Evolutionary conservation across 208 protist genomes (phyloP), one percentile per base, ranked within the genome.

Genomic region (Trypanosoma avium): DNA sequence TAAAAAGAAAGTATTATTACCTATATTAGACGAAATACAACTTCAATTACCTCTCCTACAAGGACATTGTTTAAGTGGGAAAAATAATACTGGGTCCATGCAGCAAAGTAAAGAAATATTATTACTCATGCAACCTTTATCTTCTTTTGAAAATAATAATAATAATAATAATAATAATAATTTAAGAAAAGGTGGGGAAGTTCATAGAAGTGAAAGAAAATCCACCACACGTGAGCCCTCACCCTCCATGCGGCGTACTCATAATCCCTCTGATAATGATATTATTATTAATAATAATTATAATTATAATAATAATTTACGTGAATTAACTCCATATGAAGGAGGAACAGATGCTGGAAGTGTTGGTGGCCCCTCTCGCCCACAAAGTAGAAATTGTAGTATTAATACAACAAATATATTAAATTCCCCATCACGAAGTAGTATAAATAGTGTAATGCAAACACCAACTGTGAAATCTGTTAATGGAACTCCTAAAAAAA

Each of bases 181-280:
- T n/a, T n/a, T n/a, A n/a, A n/a, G n/a, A n/a, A n/a, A n/a, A n/a
- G n/a, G n/a, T n/a, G n/a, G n/a, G n/a, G n/a, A n/a, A n/a, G n/a
- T n/a, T n/a, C n/a, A n/a, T n/a, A n/a, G n/a, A n/a, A n/a, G n/a
- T n/a, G n/a, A n/a, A n/a, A n/a, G n/a, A n/a, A 57, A 24, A 32
- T 38, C 52, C n/a, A 4, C 12, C 4, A 36, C 5, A 0, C 54
- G 33, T 48, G n/a, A 33, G 6, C 10, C 9, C 12, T 59, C 61
- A n/a, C 61, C 61, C 7, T 67, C 61, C 0, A 17, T 46, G 17
- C 40, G 19, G 36, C 50, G 61, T 22, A 67, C 48, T 26, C 61
- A 67, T 36, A 50, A 67, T 36, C 29, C 49, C 2, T 35, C 46
- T 47, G 35, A 17, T 33, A 47, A 65, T 17, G n/a, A 33, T 8